A percentile compares a stretch with the other conserved stretches of the same genome.
These are phyloP conservation scores for Tilletia setariae DNA, from an alignment of 1,284 basidiomycete species.

Conservation along the genomic window DNA sequence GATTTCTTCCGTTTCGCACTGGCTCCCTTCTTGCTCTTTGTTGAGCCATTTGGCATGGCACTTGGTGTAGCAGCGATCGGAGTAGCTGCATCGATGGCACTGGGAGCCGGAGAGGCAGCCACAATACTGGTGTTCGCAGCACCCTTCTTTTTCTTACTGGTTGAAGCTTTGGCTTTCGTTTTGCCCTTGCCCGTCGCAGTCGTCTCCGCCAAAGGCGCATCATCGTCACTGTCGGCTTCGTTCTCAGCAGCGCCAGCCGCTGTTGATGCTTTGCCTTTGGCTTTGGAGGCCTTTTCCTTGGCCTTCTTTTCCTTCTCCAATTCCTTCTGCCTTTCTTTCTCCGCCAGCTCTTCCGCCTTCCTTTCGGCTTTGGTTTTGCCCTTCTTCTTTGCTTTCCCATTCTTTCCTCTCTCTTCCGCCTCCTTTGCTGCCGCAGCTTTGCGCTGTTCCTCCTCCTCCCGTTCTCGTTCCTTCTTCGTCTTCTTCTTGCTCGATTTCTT, in stretches of 20 bases:
- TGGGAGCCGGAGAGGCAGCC: slow-evolving; percentile 1
- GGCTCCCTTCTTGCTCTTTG: slow-evolving; percentile 8
- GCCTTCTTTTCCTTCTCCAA: slow-evolving; percentile 42
- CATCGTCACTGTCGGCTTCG: slow-evolving; percentile 12
- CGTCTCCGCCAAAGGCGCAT: slow-evolving; percentile 24
- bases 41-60: slow-evolving; percentile 12
- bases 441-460: slow-evolving; percentile 27
- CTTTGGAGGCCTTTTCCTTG: slow-evolving; percentile 26
- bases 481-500: slow-evolving; percentile 43
- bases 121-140: neutral
- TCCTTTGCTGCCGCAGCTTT: slow-evolving; percentile 24
- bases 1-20: slow-evolving; percentile 8
- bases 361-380: slow-evolving; percentile 33
- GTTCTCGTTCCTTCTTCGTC: slow-evolving; percentile 32
- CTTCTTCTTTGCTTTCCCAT: slow-evolving; percentile 27
- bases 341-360: slow-evolving; percentile 18
- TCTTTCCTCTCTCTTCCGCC: neutral
- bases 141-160: neutral
- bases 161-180: slow-evolving; percentile 39
- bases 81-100: neutral
- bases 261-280: slow-evolving; percentile 32
- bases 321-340: slow-evolving; percentile 26
- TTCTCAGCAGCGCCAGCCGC: slow-evolving; percentile 10
- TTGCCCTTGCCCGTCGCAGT: slow-evolving; percentile 26
- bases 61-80: slow-evolving; percentile 2